Base-by-base conservation (phyloP, 495 filamentous ascomycete genomes). In the Baudoinia panamericana region DNA sequence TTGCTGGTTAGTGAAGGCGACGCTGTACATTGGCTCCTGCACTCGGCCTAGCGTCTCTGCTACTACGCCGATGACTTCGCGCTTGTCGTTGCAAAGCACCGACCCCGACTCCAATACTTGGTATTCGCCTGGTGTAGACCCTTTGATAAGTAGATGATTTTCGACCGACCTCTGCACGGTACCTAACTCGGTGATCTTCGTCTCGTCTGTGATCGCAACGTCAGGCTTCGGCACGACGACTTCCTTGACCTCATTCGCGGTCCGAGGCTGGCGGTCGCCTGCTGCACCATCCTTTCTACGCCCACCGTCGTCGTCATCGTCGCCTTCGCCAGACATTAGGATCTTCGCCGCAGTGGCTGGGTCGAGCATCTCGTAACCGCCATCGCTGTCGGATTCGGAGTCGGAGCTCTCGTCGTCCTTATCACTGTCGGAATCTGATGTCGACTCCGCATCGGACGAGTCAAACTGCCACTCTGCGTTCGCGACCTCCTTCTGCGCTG, bases 71-170 rank as follows among this genome's bases (percentile, higher is more conserved):
- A 93, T 65, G 9, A 93, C 66, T 20, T 65, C 69, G 26, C 84
- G 67, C 50, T 90, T 72, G 48, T 72, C 75, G n/a, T 77, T 68
- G 58, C 84, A 93, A 2, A 97, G 71, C 12, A 93, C 65, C 0
- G 88, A 93, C 21, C 80, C 83, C 9, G 64, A 71, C 38, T 93
- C 82, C 9, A 95, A 67, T 0, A 93, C 87, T 54, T 77, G 75
- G 37, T 82, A 78, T 50, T 87, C 81, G 41, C 84, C 87, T 1
- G 80, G 73, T 1, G 66, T 72, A n/a, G 70, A 75, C 3, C 82
- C 86, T 55, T 81, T 79, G 54, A 97, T 76, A 16, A 95, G 67
- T 4, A 84, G 63, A 13, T 75, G 71, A 41, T 76, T 81, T 25
- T 84, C 82, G 21, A 95, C 76, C 22, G 82, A 66, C 9, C 72